A percentile compares a stretch with the other conserved stretches of the same genome.
Conservation (phyloP, 1,284 basidiomycete species). For the Rhodotorula mucilaginosa region DNA sequence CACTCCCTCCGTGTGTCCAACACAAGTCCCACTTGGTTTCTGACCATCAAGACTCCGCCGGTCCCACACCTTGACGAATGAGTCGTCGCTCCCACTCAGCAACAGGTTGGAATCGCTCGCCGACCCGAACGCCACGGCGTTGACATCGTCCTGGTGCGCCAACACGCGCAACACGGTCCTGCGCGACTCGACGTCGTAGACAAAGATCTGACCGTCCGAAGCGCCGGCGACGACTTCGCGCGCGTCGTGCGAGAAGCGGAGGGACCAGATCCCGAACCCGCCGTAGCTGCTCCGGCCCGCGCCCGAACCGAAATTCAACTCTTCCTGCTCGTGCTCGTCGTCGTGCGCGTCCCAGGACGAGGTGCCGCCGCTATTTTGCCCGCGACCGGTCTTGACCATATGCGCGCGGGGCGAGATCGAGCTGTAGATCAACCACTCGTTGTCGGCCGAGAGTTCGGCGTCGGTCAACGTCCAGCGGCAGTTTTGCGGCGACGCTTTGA, state of each 20-base stretch:
- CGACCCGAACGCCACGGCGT: conserved; percentile 57
- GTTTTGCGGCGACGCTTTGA: conserved; percentile 63
- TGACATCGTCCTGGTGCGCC: conserved; percentile 87
- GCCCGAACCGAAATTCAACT: conserved; percentile 64
- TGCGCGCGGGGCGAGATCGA: conserved; percentile 68
- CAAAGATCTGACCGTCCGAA: conserved; percentile 66
- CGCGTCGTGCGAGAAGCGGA: conserved; percentile 92
- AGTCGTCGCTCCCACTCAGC: conserved; percentile 90
- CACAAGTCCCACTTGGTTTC: conserved; percentile 85
- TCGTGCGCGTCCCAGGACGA: not conserved
- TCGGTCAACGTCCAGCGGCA: conserved; percentile 85
- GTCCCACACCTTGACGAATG: conserved; percentile 95
- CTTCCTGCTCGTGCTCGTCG: conserved; percentile 58
- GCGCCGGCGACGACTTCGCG: conserved; percentile 74
- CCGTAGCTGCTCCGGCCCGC: conserved; percentile 44
- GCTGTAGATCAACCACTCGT: conserved; percentile 89
- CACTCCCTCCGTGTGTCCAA: conserved; percentile 93
- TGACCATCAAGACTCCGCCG: conserved; percentile 71
- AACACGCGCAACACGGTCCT: conserved; percentile 74
- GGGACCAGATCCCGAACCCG: conserved; percentile 72
- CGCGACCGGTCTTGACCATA: conserved; percentile 77
- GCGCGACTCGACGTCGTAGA: conserved; percentile 84
- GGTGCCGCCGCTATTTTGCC: conserved; percentile 50
- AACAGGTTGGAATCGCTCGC: conserved; percentile 86
- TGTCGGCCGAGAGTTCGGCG: conserved; percentile 86